phyloP scores from a whole-genome alignment of 2,329 filamentous ascomycete species.

The Fusarium sp. region DNA sequence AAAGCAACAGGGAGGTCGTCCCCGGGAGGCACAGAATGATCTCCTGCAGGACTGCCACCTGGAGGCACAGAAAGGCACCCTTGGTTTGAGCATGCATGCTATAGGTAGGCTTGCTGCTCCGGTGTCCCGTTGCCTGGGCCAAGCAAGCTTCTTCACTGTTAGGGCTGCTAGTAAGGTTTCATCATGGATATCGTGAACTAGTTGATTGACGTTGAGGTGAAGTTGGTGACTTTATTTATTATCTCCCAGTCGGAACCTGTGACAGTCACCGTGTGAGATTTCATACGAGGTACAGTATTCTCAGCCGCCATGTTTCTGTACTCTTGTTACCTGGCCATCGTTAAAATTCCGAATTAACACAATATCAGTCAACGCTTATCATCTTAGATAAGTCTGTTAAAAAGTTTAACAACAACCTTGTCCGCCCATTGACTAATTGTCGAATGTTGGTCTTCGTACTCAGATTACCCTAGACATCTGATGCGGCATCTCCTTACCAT shows the following conservation, averaged over 20 bases:
- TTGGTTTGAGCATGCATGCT: constrained; percentile 19
- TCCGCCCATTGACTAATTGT: background rate
- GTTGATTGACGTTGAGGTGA: background rate
- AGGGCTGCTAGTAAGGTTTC: background rate
- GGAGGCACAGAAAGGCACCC: constrained; percentile 9
- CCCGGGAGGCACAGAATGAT: constrained; percentile 34
- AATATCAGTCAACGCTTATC: background rate
- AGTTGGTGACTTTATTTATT: background rate
- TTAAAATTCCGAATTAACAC: background rate
- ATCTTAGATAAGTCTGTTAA: background rate
- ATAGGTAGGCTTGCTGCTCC: constrained; percentile 8
- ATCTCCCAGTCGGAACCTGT: too few relatives aligned
- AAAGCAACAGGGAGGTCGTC: constrained; percentile 15
- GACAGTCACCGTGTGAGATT: background rate
- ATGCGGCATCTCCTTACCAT: background rate
- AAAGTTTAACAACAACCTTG: background rate
- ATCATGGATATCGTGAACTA: background rate
- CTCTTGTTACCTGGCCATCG: background rate
- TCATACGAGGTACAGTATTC: background rate
- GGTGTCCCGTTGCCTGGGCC: constrained; percentile 12
- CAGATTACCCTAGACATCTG: constrained; percentile 8
- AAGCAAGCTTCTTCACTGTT: background rate
- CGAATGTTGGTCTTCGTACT: background rate
- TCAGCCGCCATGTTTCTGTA: background rate
- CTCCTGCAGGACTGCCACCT: constrained; percentile 28